Conservation (phyloP, 257 asterid species). For the Ilex asprella region DNA sequence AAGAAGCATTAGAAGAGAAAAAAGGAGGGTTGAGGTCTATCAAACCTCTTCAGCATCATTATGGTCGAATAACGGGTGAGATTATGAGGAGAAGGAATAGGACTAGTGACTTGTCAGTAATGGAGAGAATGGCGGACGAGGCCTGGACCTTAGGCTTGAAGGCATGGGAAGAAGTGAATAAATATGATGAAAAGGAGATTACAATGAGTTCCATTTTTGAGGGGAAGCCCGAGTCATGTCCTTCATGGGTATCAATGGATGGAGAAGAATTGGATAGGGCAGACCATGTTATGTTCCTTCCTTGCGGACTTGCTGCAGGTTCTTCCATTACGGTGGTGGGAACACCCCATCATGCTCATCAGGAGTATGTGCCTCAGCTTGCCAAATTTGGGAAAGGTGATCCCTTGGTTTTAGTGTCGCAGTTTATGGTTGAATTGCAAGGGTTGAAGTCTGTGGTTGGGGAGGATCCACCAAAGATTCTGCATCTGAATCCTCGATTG, state of each 20-base stretch:
- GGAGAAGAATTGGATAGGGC: conserved; percentile 56
- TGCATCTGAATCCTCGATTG: conserved; percentile 91
- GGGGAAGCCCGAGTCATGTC: conserved; percentile 90
- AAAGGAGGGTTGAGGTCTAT: conserved; percentile 9
- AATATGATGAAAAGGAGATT: conserved; percentile 49
- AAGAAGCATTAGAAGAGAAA: conserved; percentile 24
- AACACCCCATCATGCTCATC: conserved; percentile 79
- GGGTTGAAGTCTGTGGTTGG: conserved; percentile 91
- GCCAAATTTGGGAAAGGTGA: conserved; percentile 46
- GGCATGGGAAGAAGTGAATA: conserved; percentile 87
- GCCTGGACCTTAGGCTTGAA: conserved; percentile 81
- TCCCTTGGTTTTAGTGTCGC: conserved; percentile 74
- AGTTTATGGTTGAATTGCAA: conserved; percentile 87
- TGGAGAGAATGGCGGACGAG: conserved; percentile 85
- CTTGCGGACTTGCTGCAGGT: conserved; percentile 97
- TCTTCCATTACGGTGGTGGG: conserved; percentile 88
- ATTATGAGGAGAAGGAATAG: conserved; percentile 41
- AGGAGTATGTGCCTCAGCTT: conserved; percentile 87
- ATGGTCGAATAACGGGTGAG: conserved; percentile 74
- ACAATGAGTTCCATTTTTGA: conserved; percentile 68
- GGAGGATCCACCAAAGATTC: conserved; percentile 95
- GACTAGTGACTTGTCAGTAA: conserved; percentile 38
- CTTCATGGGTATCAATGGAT: conserved; percentile 73
- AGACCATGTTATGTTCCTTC: conserved; percentile 69
- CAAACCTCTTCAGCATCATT: conserved; percentile 39